Conservation (phyloP, 208 protist genomes). For the Endotrypanum monterogeii region DNA sequence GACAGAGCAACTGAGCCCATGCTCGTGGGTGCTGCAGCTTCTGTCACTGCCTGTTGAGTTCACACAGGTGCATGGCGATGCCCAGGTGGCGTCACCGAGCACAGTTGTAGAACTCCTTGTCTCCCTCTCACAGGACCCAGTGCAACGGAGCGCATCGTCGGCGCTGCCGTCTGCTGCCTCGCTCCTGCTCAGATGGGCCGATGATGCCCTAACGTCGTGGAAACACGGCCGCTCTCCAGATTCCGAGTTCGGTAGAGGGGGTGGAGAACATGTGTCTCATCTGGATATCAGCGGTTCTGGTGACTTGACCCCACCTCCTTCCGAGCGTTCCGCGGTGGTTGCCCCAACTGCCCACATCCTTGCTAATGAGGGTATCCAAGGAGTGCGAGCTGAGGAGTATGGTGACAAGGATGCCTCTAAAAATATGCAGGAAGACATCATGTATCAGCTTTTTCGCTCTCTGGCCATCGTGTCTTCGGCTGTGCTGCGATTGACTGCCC, state of each 20-base stretch:
- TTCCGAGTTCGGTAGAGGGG: not conserved
- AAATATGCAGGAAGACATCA: slow-evolving; percentile 21
- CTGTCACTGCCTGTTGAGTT: slow-evolving; percentile 25
- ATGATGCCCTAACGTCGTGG: not conserved
- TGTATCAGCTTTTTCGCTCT: slow-evolving; percentile 25
- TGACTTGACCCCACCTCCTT: not conserved
- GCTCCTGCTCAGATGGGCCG: slow-evolving; percentile 8
- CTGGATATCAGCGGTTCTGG: not conserved
- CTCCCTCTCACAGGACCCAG: slow-evolving; percentile 7
- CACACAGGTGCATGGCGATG: not conserved
- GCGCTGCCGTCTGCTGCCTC: not conserved
- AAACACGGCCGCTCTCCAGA: not conserved
- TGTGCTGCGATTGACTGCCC: slow-evolving; percentile 16
- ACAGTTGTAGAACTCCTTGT: slow-evolving; percentile 1
- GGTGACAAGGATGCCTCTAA: not conserved
- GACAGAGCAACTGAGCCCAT: not conserved
- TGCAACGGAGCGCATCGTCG: not conserved
- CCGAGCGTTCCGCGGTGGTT: slow-evolving; percentile 10
- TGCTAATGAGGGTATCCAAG: not conserved
- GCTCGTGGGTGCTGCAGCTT: slow-evolving; percentile 20
- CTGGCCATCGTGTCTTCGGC: slow-evolving; percentile 12
- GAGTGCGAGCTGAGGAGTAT: not conserved
- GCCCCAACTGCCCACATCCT: not conserved
- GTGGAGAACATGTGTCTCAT: not conserved
- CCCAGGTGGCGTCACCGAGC: slow-evolving; percentile 3